Base-by-base conservation (phyloP, 1,284 basidiomycete species). In the Moesziomyces aphidis region DNA sequence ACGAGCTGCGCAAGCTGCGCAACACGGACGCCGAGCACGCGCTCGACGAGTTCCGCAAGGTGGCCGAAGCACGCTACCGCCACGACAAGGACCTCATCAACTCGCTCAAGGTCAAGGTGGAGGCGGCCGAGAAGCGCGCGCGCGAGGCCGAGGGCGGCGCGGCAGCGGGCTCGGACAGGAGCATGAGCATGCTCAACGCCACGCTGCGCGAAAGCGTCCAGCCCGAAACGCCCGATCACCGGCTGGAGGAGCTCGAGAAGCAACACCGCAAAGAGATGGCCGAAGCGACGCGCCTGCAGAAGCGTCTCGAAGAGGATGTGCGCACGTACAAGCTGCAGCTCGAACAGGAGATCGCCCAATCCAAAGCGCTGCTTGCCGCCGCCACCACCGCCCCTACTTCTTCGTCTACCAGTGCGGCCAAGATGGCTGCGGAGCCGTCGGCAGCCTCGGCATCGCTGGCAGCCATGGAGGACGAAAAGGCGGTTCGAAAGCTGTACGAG, bases 401-500 rank as follows among this genome's bases (percentile, higher is more conserved):
- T 4, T 55, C 56, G 7, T 43, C 56, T 24, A 39, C 45, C 19
- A 28, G 47, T 39, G 26, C 42, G 21, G 11, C 36, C 4, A 23
- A 34, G 1, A 34, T 23, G 1, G 28, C 42, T 9, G 17, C 19
- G 22, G 49, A 50, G 23, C 28, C 65, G 2, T 54, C 55, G 17
- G 60, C 61, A 11, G 50, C 58, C 5, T 49, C 55, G 1, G 54
- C 58, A 0, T 64, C 61, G 21, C 47, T 71, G 5, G 61, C 73
- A 0, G 68, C 63, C 8, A 49, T 67, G 26, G 61, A 72, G 45
- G 79, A 81, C 55, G 76, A 81, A 28, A 69, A 70, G 44, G 80
- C 81, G 2, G 64, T 84, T 9, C 77, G 81, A 13, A 73, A 76
- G 44, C 71, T 84, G 39, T 84, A 84, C 70, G 82, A 84, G 55